Base-by-base conservation (phyloP, 495 filamentous ascomycete species). In the Pyrenula aspistea region DNA sequence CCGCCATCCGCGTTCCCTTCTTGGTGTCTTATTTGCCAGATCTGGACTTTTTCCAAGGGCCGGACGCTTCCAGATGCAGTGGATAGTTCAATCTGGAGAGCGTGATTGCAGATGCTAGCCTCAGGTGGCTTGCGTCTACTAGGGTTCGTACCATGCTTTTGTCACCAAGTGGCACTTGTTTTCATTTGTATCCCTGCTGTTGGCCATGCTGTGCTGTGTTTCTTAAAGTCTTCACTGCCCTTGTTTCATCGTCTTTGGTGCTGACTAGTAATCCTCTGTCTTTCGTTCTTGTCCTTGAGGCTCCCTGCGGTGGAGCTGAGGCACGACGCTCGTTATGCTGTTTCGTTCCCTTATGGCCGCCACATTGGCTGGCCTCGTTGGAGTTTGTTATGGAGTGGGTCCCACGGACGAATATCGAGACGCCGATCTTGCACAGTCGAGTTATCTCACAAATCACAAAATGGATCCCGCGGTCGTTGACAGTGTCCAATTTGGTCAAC, bases 371-470 rank as follows among this genome's bases (percentile, higher is more conserved):
- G 4, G 31, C 31, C 31, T 42, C 4, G 31, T 42, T 42, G 31
- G 8, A 42, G 4, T 42, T 15, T 42, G 8, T 15, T 8, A 42
- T 42, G 31, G 8, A 4, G 31, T 42, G 8, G 31, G 31, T 42
- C 31, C 31, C 8, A 42, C 31, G 15, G 31, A 42, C 15, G 31
- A 42, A 15, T 42, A 42, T 15, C 4, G 50, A 24, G 71, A 72
- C 67, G 70, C 68, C 21, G 73, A 75, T 59, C 61, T 65, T 31
- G 61, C 65, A 2, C 73, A 73, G 59, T 70, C 69, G 12, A 71
- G 72, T 12, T 76, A 76, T 58, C 64, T 73, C 11, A 58, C 62
- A 31, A 73, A 73, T 59, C 71, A 75, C 56, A 76, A 76, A 55
- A 73, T 76, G 62, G 65, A 76, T 55, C 73, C 72, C 11, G 62